phyloP scores from a whole-genome alignment of 2,329 filamentous ascomycete genomes.

The Plectosphaerella cucumerina region DNA sequence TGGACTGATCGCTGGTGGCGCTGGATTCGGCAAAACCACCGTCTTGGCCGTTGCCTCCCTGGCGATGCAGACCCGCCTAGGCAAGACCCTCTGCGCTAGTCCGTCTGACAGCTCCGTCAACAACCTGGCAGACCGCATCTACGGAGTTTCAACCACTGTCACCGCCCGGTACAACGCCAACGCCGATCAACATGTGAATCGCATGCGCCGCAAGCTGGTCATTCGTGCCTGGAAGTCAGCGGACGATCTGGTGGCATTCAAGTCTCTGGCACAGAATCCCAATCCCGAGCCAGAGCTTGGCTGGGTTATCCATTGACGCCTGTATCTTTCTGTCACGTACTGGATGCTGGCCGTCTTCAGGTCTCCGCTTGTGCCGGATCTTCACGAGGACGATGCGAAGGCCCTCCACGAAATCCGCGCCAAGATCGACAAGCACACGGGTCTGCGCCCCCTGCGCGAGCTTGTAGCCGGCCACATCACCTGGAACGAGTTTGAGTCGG shows the following conservation, averaged over 20 bases:
- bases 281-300: too few species aligned
- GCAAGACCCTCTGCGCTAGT: conserved; percentile 7
- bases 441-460: background rate
- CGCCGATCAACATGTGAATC: background rate
- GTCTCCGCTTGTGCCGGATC: background rate
- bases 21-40: conserved; percentile 13
- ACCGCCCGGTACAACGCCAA: background rate
- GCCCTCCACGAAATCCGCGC: background rate
- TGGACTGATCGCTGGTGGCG: background rate
- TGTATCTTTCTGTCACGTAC: conserved; percentile 2
- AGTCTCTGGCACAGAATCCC: too few species aligned
- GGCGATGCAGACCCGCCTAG: conserved; percentile 6
- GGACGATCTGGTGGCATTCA: conserved; percentile 5
- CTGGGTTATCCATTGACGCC: too few species aligned
- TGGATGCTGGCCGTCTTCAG: conserved; percentile 1
- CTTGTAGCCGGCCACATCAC: background rate
- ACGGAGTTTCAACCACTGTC: background rate
- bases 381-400: background rate
- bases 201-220: conserved; percentile 3
- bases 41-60: conserved; percentile 2
- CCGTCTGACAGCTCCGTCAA: conserved; percentile 9
- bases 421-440: background rate
- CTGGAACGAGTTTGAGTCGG: background rate
- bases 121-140: conserved; percentile 10
- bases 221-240: conserved; percentile 3